Percentiles rank a stretch among this genome's conserved stretches.
These are phyloP conservation scores for Eudorina sp. DNA, from an alignment of 139 green algal species.

Conservation along the genomic window DNA sequence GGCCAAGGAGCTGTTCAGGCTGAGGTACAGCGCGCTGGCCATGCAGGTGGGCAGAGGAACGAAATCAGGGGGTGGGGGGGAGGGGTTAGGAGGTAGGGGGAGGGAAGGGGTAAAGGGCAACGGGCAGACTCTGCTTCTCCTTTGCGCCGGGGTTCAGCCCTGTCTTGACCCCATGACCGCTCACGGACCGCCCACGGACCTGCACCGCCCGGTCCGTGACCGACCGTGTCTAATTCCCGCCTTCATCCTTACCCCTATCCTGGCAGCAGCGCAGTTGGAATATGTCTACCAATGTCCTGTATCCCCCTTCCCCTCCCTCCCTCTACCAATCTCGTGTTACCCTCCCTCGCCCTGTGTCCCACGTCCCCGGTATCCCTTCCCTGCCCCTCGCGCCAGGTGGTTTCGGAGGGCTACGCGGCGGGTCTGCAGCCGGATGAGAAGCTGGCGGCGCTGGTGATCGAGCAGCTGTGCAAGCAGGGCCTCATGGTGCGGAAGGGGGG, in stretches of 20 bases:
- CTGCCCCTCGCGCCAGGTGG: neutral
- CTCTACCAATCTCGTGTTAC: neutral
- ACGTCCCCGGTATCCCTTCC: neutral
- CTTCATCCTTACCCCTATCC: too few relatives aligned
- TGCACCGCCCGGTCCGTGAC: too few relatives aligned
- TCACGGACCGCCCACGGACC: too few relatives aligned
- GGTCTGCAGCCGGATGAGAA: constrained; percentile 1
- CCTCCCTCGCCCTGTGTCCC: neutral
- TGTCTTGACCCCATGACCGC: too few relatives aligned
- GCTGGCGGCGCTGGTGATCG: constrained; percentile 43
- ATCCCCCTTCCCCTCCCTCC: neutral
- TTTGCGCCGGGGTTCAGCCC: neutral
- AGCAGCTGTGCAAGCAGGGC: constrained; percentile 46
- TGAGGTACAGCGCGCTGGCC: constrained; percentile 35
- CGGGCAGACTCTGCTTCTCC: neutral
- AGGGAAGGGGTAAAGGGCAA: neutral
- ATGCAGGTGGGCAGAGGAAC: constrained; percentile 41
- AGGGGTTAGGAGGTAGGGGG: too few relatives aligned
- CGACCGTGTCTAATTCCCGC: too few relatives aligned
- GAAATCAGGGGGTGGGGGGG: too few relatives aligned
- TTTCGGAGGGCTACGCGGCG: constrained; percentile 37
- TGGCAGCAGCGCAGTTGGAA: too few relatives aligned
- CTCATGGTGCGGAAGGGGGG: constrained; percentile 29
- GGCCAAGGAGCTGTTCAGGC: constrained; percentile 39
- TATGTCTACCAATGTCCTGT: too few relatives aligned